These are phyloP conservation scores for Talaromyces thailandensis DNA, from an alignment of 495 filamentous ascomycete species.

Conservation along the genomic window DNA sequence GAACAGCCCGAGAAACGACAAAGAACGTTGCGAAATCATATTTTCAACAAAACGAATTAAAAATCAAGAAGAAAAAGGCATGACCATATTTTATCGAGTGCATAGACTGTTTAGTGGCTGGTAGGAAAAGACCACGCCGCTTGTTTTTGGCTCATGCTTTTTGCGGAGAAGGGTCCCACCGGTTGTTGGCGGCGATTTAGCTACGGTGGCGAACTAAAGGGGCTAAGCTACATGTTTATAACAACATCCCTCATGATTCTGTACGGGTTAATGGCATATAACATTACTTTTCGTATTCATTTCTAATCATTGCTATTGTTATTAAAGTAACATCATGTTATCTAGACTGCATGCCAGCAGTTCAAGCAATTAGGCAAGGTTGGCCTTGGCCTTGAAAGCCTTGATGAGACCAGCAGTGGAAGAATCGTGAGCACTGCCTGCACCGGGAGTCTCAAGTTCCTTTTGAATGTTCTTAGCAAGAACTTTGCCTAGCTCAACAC, in stretches of 20 bases:
- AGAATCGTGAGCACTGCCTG: constrained; percentile 63
- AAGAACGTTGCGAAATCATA: neutral
- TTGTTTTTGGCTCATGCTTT: neutral
- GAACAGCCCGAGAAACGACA: neutral
- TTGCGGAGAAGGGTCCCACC: neutral
- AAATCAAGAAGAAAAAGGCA: neutral
- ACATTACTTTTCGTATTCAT: neutral
- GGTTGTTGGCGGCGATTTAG: neutral
- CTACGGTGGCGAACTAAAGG: neutral
- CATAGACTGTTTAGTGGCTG: neutral
- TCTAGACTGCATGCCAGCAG: neutral
- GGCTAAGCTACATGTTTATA: neutral
- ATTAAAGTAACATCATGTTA: neutral
- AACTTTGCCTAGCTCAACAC: constrained; percentile 94
- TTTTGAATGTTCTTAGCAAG: constrained; percentile 84
- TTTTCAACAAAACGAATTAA: neutral
- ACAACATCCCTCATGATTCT: neutral
- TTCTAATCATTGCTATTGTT: constrained; percentile 1
- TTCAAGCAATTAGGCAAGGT: constrained; percentile 24
- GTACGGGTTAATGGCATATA: too few relatives aligned
- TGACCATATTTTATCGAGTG: neutral
- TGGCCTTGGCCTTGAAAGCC: constrained; percentile 69
- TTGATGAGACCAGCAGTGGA: constrained; percentile 83
- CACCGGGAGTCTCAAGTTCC: constrained; percentile 68
- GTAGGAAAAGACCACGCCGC: neutral